A percentile compares a stretch with the other conserved stretches of the same genome.
phyloP scores from a whole-genome alignment of 73 alveolate genomes.

The Stentor roeselii region DNA sequence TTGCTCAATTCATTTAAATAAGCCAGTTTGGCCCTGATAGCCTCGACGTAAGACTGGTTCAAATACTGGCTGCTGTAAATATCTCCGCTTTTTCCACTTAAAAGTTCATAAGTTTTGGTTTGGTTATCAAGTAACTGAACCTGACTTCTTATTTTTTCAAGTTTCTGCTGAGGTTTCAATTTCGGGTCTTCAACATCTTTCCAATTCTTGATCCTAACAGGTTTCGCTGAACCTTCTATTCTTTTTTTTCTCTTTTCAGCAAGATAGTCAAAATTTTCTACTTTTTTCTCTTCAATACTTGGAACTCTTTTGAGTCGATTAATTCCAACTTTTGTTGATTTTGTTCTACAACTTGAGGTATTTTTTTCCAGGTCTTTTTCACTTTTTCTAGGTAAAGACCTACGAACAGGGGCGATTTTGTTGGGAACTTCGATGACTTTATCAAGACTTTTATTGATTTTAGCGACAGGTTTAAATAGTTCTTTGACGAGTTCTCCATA shows the following conservation, averaged over 20 bases:
- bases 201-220: neutral
- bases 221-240: neutral
- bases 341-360: neutral
- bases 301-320: neutral
- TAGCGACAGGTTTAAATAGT: neutral
- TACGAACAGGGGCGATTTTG: neutral
- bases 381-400: neutral
- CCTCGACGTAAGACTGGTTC: neutral
- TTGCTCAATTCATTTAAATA: neutral
- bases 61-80: neutral
- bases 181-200: constrained; percentile 5
- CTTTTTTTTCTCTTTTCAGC: neutral
- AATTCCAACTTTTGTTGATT: neutral
- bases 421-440: neutral
- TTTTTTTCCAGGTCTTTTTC: neutral
- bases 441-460: neutral
- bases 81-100: neutral
- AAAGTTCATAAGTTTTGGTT: neutral
- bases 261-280: neutral
- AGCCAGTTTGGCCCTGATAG: neutral
- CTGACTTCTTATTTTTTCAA: neutral
- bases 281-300: neutral
- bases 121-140: neutral
- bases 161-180: neutral
- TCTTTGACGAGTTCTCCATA: constrained; percentile 12